A percentile compares a stretch with the other conserved stretches of the same genome.
Evolutionary conservation across 2,329 filamentous ascomycete species (phyloP).

Genomic region (Colletotrichum sp.): DNA sequence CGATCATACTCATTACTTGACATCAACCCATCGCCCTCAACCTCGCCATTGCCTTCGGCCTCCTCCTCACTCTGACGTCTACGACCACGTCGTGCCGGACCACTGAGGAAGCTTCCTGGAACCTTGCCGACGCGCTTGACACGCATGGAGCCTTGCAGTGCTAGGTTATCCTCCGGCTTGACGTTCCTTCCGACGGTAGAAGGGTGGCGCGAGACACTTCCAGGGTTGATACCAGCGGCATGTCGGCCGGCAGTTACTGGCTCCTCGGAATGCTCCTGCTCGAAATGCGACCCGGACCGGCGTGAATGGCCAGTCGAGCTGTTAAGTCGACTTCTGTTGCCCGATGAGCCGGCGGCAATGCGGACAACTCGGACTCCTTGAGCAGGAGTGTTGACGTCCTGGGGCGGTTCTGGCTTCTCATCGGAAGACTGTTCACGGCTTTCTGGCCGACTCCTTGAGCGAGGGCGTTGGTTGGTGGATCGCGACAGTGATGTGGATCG

Average conservation of each 20-base stretch:
- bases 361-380: constrained; percentile 59
- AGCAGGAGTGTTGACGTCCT: constrained; percentile 59
- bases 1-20: constrained; percentile 48
- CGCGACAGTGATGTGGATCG: constrained; percentile 58
- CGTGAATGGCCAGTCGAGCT: constrained; percentile 41
- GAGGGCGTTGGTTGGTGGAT: constrained; percentile 29
- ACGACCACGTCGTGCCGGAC: constrained; percentile 78
- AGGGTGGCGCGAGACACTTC: constrained; percentile 58
- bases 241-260: constrained; percentile 55
- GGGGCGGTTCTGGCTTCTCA: constrained; percentile 37
- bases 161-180: constrained; percentile 66
- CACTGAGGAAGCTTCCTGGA: constrained; percentile 79
- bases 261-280: constrained; percentile 52
- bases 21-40: constrained; percentile 45
- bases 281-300: constrained; percentile 44
- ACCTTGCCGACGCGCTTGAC: constrained; percentile 79
- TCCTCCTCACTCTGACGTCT: constrained; percentile 73
- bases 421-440: constrained; percentile 48
- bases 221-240: constrained; percentile 50
- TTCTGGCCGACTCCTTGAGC: constrained; percentile 41
- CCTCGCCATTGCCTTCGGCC: constrained; percentile 48
- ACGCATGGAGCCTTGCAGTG: constrained; percentile 75
- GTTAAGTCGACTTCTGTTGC: constrained; percentile 40
- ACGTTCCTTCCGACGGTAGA: constrained; percentile 52
- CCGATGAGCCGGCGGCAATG: constrained; percentile 58